These are phyloP conservation scores for Scutellaria baicalensis DNA, from an alignment of 257 asterid species.

Conservation along the genomic window DNA sequence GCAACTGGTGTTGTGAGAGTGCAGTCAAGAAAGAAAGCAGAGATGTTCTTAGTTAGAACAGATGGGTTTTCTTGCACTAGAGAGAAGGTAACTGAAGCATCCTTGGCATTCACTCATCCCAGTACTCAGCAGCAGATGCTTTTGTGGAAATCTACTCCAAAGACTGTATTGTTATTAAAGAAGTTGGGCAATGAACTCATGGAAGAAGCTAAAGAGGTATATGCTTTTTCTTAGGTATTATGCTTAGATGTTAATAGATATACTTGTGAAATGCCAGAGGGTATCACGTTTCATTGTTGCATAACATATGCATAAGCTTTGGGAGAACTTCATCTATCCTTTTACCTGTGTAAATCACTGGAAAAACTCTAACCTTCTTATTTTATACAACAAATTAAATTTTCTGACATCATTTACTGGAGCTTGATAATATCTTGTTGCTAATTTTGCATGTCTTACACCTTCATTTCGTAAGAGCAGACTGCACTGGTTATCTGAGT, in stretches of 20 bases:
- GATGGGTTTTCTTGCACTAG: conserved; percentile 93
- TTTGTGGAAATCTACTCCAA: conserved; percentile 93
- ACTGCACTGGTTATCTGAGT: neutral
- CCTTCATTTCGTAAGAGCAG: neutral
- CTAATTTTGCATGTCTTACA: neutral
- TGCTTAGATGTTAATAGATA: neutral
- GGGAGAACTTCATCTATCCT: neutral
- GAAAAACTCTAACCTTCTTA: neutral
- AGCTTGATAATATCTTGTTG: conserved; percentile 8
- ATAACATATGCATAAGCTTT: neutral
- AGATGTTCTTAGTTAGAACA: conserved; percentile 97
- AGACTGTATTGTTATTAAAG: conserved; percentile 82
- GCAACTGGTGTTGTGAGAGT: conserved; percentile 97
- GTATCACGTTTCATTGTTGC: neutral
- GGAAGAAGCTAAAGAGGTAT: conserved; percentile 98
- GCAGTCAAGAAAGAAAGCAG: conserved; percentile 96
- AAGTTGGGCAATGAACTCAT: conserved; percentile 92
- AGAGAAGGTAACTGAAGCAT: conserved; percentile 95
- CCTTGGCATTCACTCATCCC: conserved; percentile 95
- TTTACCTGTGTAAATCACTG: neutral
- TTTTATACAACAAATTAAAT: neutral
- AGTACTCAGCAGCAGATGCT: conserved; percentile 99
- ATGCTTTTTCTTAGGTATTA: neutral
- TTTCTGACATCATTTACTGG: neutral
- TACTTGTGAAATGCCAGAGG: conserved; percentile 4